Evolutionary conservation across 345 rosid species (phyloP).

Genomic region (Trapa bicornis): DNA sequence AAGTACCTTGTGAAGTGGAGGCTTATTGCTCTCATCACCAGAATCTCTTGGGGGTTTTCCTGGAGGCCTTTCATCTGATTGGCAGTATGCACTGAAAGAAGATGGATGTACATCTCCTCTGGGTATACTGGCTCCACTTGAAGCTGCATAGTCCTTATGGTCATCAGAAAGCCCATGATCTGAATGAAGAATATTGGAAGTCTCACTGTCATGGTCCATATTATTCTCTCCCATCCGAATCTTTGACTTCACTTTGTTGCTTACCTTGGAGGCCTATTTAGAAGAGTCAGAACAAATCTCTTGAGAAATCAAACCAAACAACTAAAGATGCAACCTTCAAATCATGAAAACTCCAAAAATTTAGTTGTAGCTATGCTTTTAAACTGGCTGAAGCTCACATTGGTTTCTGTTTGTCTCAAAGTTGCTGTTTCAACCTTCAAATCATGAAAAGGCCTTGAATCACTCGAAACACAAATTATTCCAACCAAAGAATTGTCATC

Average conservation of each 20-base stretch:
- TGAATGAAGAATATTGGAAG: slow-evolving; percentile 58
- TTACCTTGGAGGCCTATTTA: slow-evolving; percentile 68
- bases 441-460: slow-evolving; percentile 43
- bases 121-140: slow-evolving; percentile 90
- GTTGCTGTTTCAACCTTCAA: slow-evolving; percentile 16
- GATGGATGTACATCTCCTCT: slow-evolving; percentile 53
- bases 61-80: slow-evolving; percentile 36
- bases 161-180: slow-evolving; percentile 58
- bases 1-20: slow-evolving; percentile 53
- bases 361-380: slow-evolving; percentile 69
- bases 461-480: slow-evolving; percentile 60
- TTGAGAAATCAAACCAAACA: slow-evolving; percentile 5
- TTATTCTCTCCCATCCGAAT: slow-evolving; percentile 47
- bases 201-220: slow-evolving; percentile 59
- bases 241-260: slow-evolving; percentile 74
- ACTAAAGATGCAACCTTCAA: neutral
- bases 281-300: slow-evolving; percentile 9
- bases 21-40: slow-evolving; percentile 61
- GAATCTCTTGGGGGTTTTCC: slow-evolving; percentile 32
- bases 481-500: slow-evolving; percentile 67
- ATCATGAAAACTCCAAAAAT: slow-evolving; percentile 11
- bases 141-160: slow-evolving; percentile 68
- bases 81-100: slow-evolving; percentile 53
- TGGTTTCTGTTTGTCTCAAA: slow-evolving; percentile 27
- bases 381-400: neutral